Base-by-base conservation (phyloP, 2,329 filamentous ascomycete genomes). In the Pseudovirgaria hyperparasitica region DNA sequence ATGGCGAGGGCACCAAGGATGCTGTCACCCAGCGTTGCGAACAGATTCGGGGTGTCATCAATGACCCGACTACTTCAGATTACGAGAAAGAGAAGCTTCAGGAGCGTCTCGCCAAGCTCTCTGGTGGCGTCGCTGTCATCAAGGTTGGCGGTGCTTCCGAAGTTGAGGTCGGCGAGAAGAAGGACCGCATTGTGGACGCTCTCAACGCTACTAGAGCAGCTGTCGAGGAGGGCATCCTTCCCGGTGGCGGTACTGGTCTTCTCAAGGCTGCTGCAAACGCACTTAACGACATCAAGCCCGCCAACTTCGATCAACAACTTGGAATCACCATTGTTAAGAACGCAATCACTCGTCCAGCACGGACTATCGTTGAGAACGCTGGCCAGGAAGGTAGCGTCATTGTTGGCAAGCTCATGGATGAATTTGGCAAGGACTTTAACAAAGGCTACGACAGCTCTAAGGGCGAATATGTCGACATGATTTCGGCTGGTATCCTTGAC, bases 21-120 rank as follows among this genome's bases (percentile, higher is more conserved):
- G 59, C 71, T 41, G 92, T 98, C 49, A 63, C 81, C 40, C 85
- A 94, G 70, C 82, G 90, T 56, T 96, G 90, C 64, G 90, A 98
- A 67, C 90, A 98, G 70, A 98, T 98, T 62, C 86, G 90, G 45
- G 86, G 87, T 43, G 85, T 96, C 62, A 93, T 94, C 68, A 71
- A 68, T 37, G 90, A 98, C 65, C 80, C 87, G 41, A 77, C 72
- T 46, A 98, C 90, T 39, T 94, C 86, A 25, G 90, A 98, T 54
- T 98, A 98, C 65, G 90, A 98, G 75, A 96, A 94, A 75, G 90
- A 98, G 80, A 98, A 98, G 76, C 82, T 98, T 41, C 90, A 96
- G 68, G 90, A 98, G 71, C 90, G 90, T 65, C 82, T 98, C 36
- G 90, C 90, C 46, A 98, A 98, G 77, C 82, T 98, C 43, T 96